Evolutionary conservation across 2,329 filamentous ascomycete species (phyloP).

Genomic region (Fusarium pseudonygamai): DNA sequence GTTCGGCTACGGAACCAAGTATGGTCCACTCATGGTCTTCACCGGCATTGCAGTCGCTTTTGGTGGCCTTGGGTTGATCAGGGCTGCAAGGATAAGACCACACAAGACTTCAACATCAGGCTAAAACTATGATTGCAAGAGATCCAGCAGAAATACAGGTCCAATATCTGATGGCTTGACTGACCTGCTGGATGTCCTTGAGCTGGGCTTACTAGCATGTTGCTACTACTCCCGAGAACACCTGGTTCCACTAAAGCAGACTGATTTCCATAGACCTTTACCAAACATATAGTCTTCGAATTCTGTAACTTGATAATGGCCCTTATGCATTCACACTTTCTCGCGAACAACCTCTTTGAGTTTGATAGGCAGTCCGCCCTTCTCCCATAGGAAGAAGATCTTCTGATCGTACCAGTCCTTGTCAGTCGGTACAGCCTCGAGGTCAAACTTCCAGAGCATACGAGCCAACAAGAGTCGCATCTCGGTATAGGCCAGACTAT

Average conservation of each 20-base stretch:
- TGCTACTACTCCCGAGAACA: not conserved
- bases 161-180: not conserved
- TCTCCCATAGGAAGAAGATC: not conserved
- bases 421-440: not conserved
- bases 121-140: not conserved
- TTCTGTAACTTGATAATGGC: not conserved
- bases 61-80: not conserved
- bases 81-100: not conserved
- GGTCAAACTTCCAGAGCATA: conserved; percentile 12
- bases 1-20: not conserved
- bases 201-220: accelerated
- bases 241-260: accelerated
- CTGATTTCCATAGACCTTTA: not conserved
- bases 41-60: not conserved
- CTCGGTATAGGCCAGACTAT: conserved; percentile 1
- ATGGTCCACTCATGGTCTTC: not conserved
- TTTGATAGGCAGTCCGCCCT: not conserved
- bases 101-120: not conserved
- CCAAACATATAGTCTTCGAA: accelerated
- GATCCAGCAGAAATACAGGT: accelerated
- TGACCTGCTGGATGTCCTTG: accelerated
- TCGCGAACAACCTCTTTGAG: not conserved
- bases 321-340: not conserved
- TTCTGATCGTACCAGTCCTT: not conserved
- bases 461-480: conserved; percentile 7